Percentiles rank a stretch among this genome's conserved stretches.
Evolutionary conservation across 108 stramenopile genomes (phyloP).

Genomic region (Nitzschia putrida): DNA sequence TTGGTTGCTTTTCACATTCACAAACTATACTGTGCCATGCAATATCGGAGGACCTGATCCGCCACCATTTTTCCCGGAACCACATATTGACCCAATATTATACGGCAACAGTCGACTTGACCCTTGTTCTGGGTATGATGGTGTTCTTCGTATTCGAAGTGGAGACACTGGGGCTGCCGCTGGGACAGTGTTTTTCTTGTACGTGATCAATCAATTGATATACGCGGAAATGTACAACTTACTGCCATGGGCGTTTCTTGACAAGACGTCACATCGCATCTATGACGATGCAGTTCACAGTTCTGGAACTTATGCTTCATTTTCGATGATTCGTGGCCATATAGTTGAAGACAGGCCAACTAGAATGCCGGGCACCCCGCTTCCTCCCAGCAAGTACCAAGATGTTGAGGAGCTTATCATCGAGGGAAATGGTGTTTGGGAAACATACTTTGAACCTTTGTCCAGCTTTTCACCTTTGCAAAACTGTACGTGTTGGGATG

Average conservation of each 20-base stretch:
- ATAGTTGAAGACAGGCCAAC: neutral
- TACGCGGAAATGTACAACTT: conserved; percentile 46
- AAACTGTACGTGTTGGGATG: conserved; percentile 26
- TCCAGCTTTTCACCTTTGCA: conserved; percentile 19
- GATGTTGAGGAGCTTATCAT: neutral
- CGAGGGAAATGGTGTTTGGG: conserved; percentile 44
- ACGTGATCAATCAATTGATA: conserved; percentile 40
- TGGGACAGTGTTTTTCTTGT: conserved; percentile 34
- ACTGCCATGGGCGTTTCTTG: conserved; percentile 43
- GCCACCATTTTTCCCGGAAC: too few relatives aligned
- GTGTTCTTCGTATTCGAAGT: conserved; percentile 34
- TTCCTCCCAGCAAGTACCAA: too few relatives aligned
- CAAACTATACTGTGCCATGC: too few relatives aligned
- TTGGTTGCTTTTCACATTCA: too few relatives aligned
- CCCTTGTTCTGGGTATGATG: conserved; percentile 32
- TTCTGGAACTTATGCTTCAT: neutral
- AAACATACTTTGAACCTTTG: conserved; percentile 37
- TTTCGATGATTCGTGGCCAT: neutral
- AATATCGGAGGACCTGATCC: too few relatives aligned
- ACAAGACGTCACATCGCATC: conserved; percentile 13
- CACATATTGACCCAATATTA: too few relatives aligned
- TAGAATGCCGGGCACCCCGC: neutral
- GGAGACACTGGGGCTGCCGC: conserved; percentile 15
- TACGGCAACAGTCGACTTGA: neutral
- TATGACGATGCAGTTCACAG: conserved; percentile 46